Evolutionary conservation across 2,329 filamentous ascomycete species (phyloP), one percentile per base, ranked within the genome.

Genomic region (Parascedosporium putredinis): DNA sequence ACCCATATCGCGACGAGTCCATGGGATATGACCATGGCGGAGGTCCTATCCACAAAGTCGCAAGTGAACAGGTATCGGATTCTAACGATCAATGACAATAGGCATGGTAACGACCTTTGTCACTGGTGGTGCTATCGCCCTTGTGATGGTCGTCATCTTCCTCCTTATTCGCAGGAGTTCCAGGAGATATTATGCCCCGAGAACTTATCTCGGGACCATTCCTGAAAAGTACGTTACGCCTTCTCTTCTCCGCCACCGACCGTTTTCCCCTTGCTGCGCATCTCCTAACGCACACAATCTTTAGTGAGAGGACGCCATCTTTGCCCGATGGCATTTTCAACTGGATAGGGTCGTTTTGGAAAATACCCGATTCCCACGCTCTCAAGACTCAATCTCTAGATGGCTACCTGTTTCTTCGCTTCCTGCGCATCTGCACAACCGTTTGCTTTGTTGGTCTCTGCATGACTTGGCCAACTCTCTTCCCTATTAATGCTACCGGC

Each of bases 331-430:
- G 81, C 50, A 55, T 78, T 3, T 69, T 83, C 55, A 77, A 79
- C 57, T 86, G 83, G 83, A 63, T 85, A 49, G 64, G 64, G n/a
- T 64, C 71, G 24, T 83, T 85, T 67, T 81, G 76, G 69, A 76
- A 74, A 58, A 73, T 79, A 51, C 74, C 75, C 4, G 88, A 95
- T 63, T 78, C 80, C 48, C 88, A 87, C 60, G 81, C 87, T 29
- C 76, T 95, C 24, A 84, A 89, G 59, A 86, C 93, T 66, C 86
- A 89, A 64, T 90, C 87, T 1, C 76, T 95, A 57, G 89, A 95
- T 65, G 83, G 84, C 10, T 95, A 89, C 62, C 76, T 95, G 25
- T 86, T 90, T 63, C 74, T 95, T 33, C 86, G 89, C 31, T 91
- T 88, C 63, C 70, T 95, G 56, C 86, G 86, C 63, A 80, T 90